Conservation (phyloP, 495 filamentous ascomycete genomes). For the Aspergillus panamensis region DNA sequence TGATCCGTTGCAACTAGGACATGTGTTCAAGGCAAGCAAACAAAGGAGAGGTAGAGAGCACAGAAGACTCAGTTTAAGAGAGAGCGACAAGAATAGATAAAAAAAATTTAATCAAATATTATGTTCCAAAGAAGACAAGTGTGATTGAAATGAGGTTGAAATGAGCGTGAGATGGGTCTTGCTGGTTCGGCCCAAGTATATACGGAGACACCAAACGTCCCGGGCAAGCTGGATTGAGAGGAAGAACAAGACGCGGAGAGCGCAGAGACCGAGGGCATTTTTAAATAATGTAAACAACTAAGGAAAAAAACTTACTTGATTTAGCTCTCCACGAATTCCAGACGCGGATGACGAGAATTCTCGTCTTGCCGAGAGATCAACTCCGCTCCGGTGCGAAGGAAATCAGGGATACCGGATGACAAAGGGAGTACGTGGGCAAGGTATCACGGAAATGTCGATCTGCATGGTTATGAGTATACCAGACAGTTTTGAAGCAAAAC, state of each 20-base stretch:
- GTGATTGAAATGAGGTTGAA: neutral
- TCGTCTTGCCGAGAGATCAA: slow-evolving; percentile 13
- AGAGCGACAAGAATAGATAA: neutral
- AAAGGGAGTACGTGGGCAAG: slow-evolving; percentile 11
- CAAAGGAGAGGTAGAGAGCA: neutral
- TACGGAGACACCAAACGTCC: neutral
- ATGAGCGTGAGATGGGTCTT: slow-evolving; percentile 9
- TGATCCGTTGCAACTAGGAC: no score
- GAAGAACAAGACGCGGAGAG: neutral
- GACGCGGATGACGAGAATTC: slow-evolving; percentile 16
- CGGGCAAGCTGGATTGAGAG: neutral
- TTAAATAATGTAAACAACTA: slow-evolving; percentile 1
- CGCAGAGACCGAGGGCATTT: slow-evolving; percentile 3
- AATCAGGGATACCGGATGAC: slow-evolving; percentile 17
- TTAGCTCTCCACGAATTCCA: slow-evolving; percentile 19
- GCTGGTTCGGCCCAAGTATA: slow-evolving; percentile 3
- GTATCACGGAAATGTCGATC: slow-evolving; percentile 23
- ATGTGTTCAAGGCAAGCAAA: neutral
- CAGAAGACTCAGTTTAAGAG: neutral
- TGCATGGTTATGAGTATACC: slow-evolving; percentile 13
- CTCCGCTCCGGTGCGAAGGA: slow-evolving; percentile 13
- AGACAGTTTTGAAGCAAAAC: slow-evolving; percentile 9
- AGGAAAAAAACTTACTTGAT: slow-evolving; percentile 18
- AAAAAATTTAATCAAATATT: neutral
- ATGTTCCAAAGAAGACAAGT: neutral